These are phyloP conservation scores for Turritis glabra DNA, from an alignment of 345 rosid species.

Conservation along the genomic window DNA sequence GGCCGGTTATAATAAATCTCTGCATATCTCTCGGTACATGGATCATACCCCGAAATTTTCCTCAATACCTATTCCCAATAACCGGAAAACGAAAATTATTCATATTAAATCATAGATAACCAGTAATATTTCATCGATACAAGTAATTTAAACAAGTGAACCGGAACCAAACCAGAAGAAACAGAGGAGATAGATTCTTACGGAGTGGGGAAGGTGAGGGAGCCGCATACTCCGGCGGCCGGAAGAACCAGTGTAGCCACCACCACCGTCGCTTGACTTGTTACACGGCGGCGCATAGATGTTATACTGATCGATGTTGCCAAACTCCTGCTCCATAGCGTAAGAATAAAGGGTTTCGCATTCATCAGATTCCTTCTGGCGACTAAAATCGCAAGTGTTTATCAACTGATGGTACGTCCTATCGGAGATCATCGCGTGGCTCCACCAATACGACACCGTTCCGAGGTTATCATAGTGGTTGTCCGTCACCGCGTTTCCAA, in stretches of 20 bases:
- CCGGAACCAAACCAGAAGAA: not conserved
- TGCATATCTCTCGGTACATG: constrained; percentile 97
- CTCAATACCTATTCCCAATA: constrained; percentile 45
- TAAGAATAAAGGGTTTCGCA: constrained; percentile 85
- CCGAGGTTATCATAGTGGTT: constrained; percentile 92
- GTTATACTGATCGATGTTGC: constrained; percentile 94
- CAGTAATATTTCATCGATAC: not conserved
- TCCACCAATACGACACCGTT: constrained; percentile 99
- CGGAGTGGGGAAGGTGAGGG: constrained; percentile 69
- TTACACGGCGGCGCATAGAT: constrained; percentile 92
- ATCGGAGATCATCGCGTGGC: constrained; percentile 98
- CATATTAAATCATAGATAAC: not conserved
- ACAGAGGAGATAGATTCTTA: constrained; percentile 14
- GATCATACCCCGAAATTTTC: constrained; percentile 84
- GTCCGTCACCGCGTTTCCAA: constrained; percentile 97
- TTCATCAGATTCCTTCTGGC: constrained; percentile 78
- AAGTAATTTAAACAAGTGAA: not conserved
- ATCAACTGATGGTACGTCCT: constrained; percentile 75
- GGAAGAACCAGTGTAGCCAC: constrained; percentile 32
- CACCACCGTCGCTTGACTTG: constrained; percentile 61
- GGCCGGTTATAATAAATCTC: constrained; percentile 90
- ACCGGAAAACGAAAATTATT: not conserved
- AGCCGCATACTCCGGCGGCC: constrained; percentile 53
- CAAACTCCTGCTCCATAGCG: constrained; percentile 96
- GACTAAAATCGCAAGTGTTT: constrained; percentile 77